Percentiles rank a stretch among this genome's conserved stretches.
phyloP scores from a whole-genome alignment of 345 rosid species.

The Bruguiera parviflora region DNA sequence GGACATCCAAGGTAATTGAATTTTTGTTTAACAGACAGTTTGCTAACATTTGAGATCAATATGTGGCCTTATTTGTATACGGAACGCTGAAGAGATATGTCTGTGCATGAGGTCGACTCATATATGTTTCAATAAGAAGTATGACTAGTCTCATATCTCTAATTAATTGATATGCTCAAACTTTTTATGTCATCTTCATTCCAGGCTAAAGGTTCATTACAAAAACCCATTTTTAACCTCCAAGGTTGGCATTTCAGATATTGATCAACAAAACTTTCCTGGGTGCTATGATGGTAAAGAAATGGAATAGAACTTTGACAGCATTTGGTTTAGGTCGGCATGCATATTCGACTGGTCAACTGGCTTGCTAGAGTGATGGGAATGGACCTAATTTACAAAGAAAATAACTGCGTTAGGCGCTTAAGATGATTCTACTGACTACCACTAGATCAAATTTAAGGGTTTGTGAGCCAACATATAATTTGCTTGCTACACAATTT shows the following conservation, averaged over 20 bases:
- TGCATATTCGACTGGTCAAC: no score
- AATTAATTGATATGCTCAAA: not conserved
- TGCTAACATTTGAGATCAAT: no score
- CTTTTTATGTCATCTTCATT: no score
- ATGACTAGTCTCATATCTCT: not conserved
- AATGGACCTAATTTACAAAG: constrained; percentile 4
- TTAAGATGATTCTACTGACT: no score
- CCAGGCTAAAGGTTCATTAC: no score
- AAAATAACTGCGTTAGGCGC: not conserved
- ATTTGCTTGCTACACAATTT: not conserved
- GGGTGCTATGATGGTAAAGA: no score
- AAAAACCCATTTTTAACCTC: no score
- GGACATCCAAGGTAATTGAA: constrained; percentile 80
- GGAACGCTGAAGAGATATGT: no score
- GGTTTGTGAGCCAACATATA: not conserved
- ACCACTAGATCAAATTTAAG: no score
- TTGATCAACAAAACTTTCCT: not conserved
- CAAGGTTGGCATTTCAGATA: not conserved
- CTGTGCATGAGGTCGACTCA: not conserved
- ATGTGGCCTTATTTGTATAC: no score
- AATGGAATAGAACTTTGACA: not conserved
- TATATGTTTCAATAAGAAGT: not conserved
- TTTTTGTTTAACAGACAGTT: no score
- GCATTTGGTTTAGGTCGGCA: no score
- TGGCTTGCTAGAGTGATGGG: not conserved